These are phyloP conservation scores for Exophiala dermatitidis DNA, from an alignment of 2,329 filamentous ascomycete genomes.

Conservation along the genomic window DNA sequence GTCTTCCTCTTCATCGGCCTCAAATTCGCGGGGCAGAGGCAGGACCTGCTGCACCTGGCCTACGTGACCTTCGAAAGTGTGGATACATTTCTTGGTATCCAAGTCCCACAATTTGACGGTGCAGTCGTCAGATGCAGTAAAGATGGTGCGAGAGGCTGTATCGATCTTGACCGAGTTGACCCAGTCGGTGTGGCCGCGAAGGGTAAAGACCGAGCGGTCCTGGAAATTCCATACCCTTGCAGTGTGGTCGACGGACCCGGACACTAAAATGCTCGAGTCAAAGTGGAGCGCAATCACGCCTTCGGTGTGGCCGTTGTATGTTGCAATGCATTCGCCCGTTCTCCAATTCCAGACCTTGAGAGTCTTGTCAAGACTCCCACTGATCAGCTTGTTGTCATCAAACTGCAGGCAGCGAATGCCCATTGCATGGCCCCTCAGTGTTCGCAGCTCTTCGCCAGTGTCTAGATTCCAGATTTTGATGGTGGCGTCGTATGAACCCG, in stretches of 20 bases:
- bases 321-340: conserved; percentile 78
- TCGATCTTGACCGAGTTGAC: conserved; percentile 94
- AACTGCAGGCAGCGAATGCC: conserved; percentile 89
- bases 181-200: conserved; percentile 86
- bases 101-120: conserved; percentile 90
- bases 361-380: conserved; percentile 77
- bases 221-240: conserved; percentile 91
- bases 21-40: conserved; percentile 76
- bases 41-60: conserved; percentile 92
- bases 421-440: conserved; percentile 70
- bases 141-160: conserved; percentile 69
- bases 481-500: conserved; percentile 88
- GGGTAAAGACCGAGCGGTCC: conserved; percentile 68
- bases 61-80: conserved; percentile 77
- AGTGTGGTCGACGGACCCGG: conserved; percentile 80
- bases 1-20: conserved; percentile 60
- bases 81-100: conserved; percentile 71
- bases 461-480: conserved; percentile 96
- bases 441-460: conserved; percentile 78
- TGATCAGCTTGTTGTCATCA: conserved; percentile 84
- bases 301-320: conserved; percentile 67
- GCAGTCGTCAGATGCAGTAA: conserved; percentile 90
- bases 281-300: conserved; percentile 87
- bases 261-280: conserved; percentile 73
- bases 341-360: conserved; percentile 96